Conservation (phyloP, 106 monocot species). For the Acorus calamus region DNA sequence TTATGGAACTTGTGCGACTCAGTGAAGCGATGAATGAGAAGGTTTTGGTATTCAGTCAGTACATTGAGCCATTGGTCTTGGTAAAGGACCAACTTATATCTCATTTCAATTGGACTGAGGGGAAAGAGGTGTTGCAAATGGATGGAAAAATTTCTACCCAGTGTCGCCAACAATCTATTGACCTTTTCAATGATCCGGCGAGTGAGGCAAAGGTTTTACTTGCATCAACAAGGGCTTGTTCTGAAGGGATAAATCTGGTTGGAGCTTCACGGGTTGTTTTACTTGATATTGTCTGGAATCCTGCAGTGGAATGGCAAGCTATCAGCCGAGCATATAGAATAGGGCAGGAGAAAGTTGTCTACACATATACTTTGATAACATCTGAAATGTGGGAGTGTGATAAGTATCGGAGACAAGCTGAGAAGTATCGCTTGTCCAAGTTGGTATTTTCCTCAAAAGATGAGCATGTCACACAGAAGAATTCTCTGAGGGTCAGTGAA, state of each 20-base stretch:
- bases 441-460: constrained; percentile 44
- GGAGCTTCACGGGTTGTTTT: constrained; percentile 76
- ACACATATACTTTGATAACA: constrained; percentile 58
- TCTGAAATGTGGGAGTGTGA: constrained; percentile 36
- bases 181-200: constrained; percentile 40
- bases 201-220: constrained; percentile 55
- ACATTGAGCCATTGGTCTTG: constrained; percentile 44
- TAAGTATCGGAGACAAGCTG: constrained; percentile 42
- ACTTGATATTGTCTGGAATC: constrained; percentile 81
- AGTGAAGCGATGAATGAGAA: constrained; percentile 37
- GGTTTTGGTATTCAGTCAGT: constrained; percentile 67
- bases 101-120: constrained; percentile 44
- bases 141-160: constrained; percentile 25
- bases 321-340: constrained; percentile 56
- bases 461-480: background rate
- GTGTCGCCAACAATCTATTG: constrained; percentile 32
- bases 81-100: constrained; percentile 37
- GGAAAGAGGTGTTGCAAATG: constrained; percentile 45
- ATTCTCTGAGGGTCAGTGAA: constrained; percentile 11
- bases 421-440: constrained; percentile 49
- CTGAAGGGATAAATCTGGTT: constrained; percentile 63
- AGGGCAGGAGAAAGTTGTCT: constrained; percentile 61
- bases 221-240: constrained; percentile 67
- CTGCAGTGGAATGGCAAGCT: constrained; percentile 60
- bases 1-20: constrained; percentile 45